A percentile compares a stretch with the other conserved stretches of the same genome.
Conservation (phyloP, 2,329 filamentous ascomycete genomes). For the Tolypocladium ovalisporum region DNA sequence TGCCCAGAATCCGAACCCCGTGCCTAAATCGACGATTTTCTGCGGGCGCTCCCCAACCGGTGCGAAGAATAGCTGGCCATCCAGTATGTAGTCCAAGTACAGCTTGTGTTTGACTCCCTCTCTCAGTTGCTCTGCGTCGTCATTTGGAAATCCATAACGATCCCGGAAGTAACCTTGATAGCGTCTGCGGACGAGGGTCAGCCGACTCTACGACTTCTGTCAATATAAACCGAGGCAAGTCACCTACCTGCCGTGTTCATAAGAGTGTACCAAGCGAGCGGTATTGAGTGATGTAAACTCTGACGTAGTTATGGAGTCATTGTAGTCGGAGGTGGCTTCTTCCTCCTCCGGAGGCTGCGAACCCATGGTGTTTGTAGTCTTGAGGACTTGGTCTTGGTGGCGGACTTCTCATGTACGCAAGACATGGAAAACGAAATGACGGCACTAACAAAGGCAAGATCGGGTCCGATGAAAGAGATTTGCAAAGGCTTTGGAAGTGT, state of each 20-base stretch:
- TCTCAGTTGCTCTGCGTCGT: constrained; percentile 37
- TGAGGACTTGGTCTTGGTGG: neutral
- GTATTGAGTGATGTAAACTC: constrained; percentile 29
- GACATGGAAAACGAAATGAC: neutral
- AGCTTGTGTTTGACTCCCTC: constrained; percentile 37
- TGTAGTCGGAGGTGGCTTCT: constrained; percentile 26
- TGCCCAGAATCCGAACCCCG: constrained; percentile 44
- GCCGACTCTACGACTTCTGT: no score
- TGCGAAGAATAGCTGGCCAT: constrained; percentile 28
- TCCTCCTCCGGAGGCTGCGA: constrained; percentile 12
- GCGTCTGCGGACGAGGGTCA: constrained; percentile 20
- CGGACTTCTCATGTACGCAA: neutral
- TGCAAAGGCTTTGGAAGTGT: neutral
- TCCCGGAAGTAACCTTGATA: constrained; percentile 37
- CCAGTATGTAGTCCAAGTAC: constrained; percentile 34
- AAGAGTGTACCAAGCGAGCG: constrained; percentile 18
- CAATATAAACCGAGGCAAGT: neutral
- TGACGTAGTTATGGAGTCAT: constrained; percentile 23
- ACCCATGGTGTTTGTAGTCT: constrained; percentile 8
- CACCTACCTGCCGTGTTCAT: constrained; percentile 25
- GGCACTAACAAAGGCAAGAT: neutral
- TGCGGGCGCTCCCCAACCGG: constrained; percentile 33
- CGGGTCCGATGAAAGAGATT: neutral
- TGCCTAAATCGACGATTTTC: constrained; percentile 39
- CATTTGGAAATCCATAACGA: constrained; percentile 40